Evolutionary conservation across 768 basidiomycete genomes (phyloP), one percentile per base, ranked within the genome.

Genomic region (Piloderma croceum): DNA sequence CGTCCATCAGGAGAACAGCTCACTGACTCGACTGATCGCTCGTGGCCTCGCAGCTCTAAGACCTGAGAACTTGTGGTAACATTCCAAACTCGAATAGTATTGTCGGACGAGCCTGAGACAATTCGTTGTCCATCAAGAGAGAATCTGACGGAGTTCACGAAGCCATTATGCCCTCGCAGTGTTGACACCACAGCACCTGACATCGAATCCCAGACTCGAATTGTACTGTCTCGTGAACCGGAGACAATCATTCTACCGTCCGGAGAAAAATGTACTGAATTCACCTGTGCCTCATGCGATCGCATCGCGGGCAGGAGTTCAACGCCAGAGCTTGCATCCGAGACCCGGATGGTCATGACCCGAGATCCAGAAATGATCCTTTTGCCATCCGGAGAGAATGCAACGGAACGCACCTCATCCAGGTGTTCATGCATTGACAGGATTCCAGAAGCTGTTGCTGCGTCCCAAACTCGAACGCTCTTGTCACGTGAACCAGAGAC

Each of bases 31-130:
- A 47, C 38, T 29, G 9, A 15, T 9, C 15, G 10, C 15, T 29
- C 27, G 15, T 29, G 27, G 15, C 27, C 27, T 15, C 15, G 10
- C 9, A 29, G 27, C 9, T 9, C 27, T 9, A 9, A 9, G 9
- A 29, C 9, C 9, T 9, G 10, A 9, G 15, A 9, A 9, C 27
- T 15, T 29, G 27, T 29, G 9, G 9, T 15, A 9, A 39, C 17
- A 23, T 49, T 27, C 47, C 47, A 49, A 13, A 51, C 31, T 19
- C 38, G 38, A 11, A 52, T 36, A 6, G 40, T 33, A 7, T 36
- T 17, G 36, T 72, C 70, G 17, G 64, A 48, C 19, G 61, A 62
- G 18, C 45, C 42, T 4, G 39, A 44, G 10, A 41, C 70, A 61
- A 37, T 52, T 57, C 17, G 4, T 12, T n/a, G 41, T 20, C 41